Conservation (phyloP, 306 rosid species). For the Inga leiocalycina region DNA sequence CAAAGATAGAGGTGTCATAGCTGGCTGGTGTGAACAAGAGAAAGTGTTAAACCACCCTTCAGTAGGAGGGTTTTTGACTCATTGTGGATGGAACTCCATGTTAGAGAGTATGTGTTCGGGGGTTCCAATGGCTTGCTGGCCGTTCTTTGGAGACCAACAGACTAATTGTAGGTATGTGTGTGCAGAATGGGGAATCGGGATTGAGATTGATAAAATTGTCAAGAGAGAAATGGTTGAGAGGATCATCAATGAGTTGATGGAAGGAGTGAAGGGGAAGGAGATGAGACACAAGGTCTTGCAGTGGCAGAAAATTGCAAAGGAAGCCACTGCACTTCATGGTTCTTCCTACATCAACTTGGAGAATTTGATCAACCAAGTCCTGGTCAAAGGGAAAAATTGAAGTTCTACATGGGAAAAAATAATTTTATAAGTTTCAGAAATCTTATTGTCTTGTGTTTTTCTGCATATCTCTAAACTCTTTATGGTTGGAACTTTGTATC, state of each 20-base stretch:
- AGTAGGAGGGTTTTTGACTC: neutral
- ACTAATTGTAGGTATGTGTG: neutral
- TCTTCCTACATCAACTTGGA: neutral
- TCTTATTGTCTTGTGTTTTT: neutral
- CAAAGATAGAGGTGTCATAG: neutral
- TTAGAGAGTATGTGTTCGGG: neutral
- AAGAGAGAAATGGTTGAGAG: neutral
- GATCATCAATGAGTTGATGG: neutral
- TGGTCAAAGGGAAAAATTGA: neutral
- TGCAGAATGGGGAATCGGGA: neutral
- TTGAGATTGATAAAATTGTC: neutral
- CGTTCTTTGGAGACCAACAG: neutral
- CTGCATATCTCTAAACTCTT: neutral
- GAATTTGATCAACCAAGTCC: neutral
- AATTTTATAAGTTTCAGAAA: neutral
- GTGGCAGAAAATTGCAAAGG: neutral
- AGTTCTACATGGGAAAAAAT: neutral
- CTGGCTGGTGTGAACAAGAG: neutral
- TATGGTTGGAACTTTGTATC: neutral
- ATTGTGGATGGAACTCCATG: conserved; percentile 13
- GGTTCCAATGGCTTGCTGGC: conserved; percentile 2
- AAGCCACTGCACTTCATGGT: neutral
- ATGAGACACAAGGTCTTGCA: neutral
- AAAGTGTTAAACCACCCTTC: neutral
- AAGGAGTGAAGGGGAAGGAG: neutral